A percentile compares a stretch with the other conserved stretches of the same genome.
phyloP scores from a whole-genome alignment of 2,329 filamentous ascomycete species.

The Eurotiales sp. region DNA sequence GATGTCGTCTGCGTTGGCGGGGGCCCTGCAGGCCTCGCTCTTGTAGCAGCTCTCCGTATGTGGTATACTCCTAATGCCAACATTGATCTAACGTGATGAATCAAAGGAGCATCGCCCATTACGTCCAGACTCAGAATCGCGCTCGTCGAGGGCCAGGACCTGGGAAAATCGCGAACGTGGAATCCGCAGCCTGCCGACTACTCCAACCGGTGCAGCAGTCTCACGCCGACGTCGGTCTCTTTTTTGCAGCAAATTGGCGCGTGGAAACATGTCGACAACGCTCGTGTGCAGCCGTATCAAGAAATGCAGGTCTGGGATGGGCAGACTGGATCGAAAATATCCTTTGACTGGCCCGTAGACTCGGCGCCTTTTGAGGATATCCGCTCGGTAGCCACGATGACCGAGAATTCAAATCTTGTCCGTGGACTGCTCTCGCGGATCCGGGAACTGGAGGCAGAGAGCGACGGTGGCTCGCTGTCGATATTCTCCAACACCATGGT shows the following conservation, averaged over 20 bases:
- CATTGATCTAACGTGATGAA: constrained; percentile 7
- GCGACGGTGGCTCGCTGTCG: constrained; percentile 47
- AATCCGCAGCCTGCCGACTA: constrained; percentile 65
- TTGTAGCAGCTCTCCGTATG: constrained; percentile 72
- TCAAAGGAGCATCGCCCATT: constrained; percentile 66
- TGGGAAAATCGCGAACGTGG: constrained; percentile 65
- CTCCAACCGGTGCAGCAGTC: constrained; percentile 92
- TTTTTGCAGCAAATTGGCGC: constrained; percentile 81
- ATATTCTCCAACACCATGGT: constrained; percentile 76
- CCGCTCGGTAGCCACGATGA: constrained; percentile 87
- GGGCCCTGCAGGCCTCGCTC: constrained; percentile 81
- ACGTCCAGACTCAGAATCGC: constrained; percentile 79
- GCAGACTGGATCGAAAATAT: constrained; percentile 78
- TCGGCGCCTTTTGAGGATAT: constrained; percentile 44
- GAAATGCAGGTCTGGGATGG: constrained; percentile 99
- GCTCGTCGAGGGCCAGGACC: constrained; percentile 84
- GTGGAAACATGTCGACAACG: constrained; percentile 70
- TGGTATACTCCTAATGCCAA: constrained; percentile 10
- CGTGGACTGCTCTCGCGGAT: constrained; percentile 71
- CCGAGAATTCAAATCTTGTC: constrained; percentile 87
- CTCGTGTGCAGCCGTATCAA: constrained; percentile 80
- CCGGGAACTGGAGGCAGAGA: constrained; percentile 52
- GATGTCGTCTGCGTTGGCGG: constrained; percentile 91
- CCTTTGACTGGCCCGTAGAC: constrained; percentile 70
- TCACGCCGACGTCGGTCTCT: constrained; percentile 81